Evolutionary conservation across 352 stramenopile genomes (phyloP), one percentile per base, ranked within the genome.

Genomic region (Pythium insidiosum): DNA sequence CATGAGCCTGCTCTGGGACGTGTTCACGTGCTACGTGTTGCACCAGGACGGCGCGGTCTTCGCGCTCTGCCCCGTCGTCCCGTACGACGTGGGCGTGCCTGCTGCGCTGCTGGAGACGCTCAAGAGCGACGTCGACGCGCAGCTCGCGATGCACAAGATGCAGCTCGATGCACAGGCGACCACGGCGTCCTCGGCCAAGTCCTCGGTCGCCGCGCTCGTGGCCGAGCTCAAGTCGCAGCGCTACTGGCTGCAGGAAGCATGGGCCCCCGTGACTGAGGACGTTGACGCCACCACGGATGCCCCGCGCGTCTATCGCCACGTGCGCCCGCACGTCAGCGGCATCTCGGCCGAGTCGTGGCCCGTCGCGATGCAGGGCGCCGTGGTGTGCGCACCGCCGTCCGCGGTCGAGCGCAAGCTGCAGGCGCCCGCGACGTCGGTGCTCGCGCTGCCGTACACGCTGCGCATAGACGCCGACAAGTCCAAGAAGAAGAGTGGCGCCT

Each of bases 191-290:
- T 33, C 34, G 12, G 47, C 54, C 11, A 30, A 58, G 23, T 20
- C 38, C 10, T 53, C 45, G 21, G 36, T 82, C 11, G 53, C 78
- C 22, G 50, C 54, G 24, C 56, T 56, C 10, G 44, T 88, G 19
- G 59, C 68, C 0, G 68, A 82, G 47, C 63, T 91, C 30, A 89
- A 88, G 60, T 87, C 79, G 18, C 79, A 91, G 35, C 85, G 87
- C 55, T 88, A 88, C 59, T 91, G 79, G 79, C 50, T 91, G 6
- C 58, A 86, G 15, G 66, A 88, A 56, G 62, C 65, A 6, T 91
- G 79, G 79, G 56, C 58, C 0, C 41, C 62, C 19, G n/a, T n/a
- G n/a, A n/a, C n/a, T n/a, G n/a, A n/a, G n/a, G n/a, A n/a, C n/a
- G n/a, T n/a, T n/a, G n/a, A n/a, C n/a, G 60, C 40, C 11, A 36